phyloP scores from a whole-genome alignment of 768 basidiomycete species.

The Dictyophora rubrovolvata region DNA sequence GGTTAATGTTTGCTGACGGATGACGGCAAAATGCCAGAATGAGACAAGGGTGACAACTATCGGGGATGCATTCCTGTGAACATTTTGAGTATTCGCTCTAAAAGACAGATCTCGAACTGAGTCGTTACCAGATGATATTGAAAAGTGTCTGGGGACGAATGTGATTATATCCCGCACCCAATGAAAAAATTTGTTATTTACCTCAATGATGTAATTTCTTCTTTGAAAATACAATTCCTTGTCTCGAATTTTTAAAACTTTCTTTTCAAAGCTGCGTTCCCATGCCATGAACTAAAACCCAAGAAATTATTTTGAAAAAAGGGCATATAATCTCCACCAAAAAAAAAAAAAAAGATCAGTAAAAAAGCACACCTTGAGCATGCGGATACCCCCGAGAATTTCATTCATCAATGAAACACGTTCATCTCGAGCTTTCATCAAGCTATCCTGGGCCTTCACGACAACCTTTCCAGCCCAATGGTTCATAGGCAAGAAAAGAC shows the following conservation, averaged over 20 bases:
- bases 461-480: conserved; percentile 78
- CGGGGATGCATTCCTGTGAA: conserved; percentile 32
- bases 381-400: conserved; percentile 80
- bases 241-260: conserved; percentile 60
- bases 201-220: conserved; percentile 81
- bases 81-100: neutral
- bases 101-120: neutral
- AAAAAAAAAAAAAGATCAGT: too few species aligned
- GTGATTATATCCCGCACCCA: neutral
- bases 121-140: conserved; percentile 42
- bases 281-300: conserved; percentile 74
- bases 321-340: too few species aligned
- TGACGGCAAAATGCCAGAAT: conserved; percentile 57
- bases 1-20: conserved; percentile 57
- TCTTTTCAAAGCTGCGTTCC: conserved; percentile 83
- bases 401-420: conserved; percentile 90
- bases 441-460: conserved; percentile 65
- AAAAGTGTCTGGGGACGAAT: conserved; percentile 26
- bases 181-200: conserved; percentile 17
- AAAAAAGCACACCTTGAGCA: conserved; percentile 53
- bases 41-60: conserved; percentile 41
- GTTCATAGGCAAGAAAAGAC: conserved; percentile 58
- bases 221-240: conserved; percentile 79
- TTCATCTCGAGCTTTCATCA: conserved; percentile 90
- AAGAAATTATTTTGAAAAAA: neutral